These are phyloP conservation scores for Ganoderma multipileum DNA, from an alignment of 1,284 basidiomycete genomes.

Conservation along the genomic window DNA sequence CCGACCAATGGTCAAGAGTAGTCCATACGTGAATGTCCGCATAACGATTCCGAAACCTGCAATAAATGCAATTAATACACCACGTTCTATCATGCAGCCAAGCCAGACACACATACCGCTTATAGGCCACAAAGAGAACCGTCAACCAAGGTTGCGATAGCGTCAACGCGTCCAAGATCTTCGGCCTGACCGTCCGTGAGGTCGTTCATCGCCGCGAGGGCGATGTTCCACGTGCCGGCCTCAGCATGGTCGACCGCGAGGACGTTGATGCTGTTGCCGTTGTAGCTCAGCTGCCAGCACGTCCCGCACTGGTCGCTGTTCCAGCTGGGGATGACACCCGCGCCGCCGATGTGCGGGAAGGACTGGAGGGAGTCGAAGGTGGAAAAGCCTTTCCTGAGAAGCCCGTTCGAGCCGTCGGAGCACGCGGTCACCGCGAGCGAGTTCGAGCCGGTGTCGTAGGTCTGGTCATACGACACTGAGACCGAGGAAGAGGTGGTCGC, in stretches of 20 bases:
- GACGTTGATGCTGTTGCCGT: conserved; percentile 45
- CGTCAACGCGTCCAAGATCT: conserved; percentile 34
- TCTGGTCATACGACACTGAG: conserved; percentile 47
- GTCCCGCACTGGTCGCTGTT: conserved; percentile 52
- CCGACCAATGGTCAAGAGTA: neutral
- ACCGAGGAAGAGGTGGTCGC: conserved; percentile 37
- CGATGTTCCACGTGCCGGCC: conserved; percentile 47
- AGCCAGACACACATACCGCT: neutral
- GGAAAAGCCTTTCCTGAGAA: conserved; percentile 34
- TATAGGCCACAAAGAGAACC: conserved; percentile 10
- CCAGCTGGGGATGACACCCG: conserved; percentile 47
- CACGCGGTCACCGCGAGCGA: conserved; percentile 51
- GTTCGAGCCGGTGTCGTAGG: conserved; percentile 46
- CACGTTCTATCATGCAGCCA: neutral
- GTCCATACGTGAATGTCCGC: neutral
- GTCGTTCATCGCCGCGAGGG: conserved; percentile 38
- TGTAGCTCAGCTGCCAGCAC: conserved; percentile 53
- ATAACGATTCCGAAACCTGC: neutral
- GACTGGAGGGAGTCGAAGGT: conserved; percentile 55
- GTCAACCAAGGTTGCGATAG: conserved; percentile 30
- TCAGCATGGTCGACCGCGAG: conserved; percentile 49
- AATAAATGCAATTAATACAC: neutral
- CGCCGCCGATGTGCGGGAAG: conserved; percentile 59
- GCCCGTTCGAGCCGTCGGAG: conserved; percentile 52
- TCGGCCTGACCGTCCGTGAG: conserved; percentile 37